Base-by-base conservation (phyloP, 352 stramenopile species). In the Pythium coloratum region DNA sequence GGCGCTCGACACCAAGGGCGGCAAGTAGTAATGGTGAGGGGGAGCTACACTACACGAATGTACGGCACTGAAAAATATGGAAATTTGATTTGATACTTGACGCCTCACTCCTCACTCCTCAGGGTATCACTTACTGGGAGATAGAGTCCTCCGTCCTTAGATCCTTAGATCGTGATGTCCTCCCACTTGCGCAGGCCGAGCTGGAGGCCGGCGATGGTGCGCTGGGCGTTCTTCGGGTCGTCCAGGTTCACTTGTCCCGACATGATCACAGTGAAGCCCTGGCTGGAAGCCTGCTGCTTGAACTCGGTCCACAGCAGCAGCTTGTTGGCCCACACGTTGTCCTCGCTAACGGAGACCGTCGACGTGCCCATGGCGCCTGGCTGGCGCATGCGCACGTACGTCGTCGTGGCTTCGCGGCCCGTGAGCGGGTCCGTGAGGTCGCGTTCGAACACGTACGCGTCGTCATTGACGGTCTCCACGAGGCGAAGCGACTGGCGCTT, bases 1-100 rank as follows among this genome's bases (percentile, higher is more conserved):
- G 38, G 81, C 88, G 14, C 62, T 82, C 6, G 72, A 88, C 32
- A 70, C 73, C 10, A 88, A 82, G 59, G 55, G 53, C 3, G 34
- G 44, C 53, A 30, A 47, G 30, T 62, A 57, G 30, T 6, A 32
- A 55, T 2, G 49, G 20, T 3, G 10, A 3, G 50, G 6, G 13
- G 50, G 28, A 18, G 8, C 6, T 5, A 74, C 30, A 16, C 28
- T 34, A 13, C 28, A 30, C 28, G 28, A 10, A 40, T 34, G 38
- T 32, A 40, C 34, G 7, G 34, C 34, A 40, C 10, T 40, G 34
- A 40, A 10, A 2, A 30, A 30, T 30, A 30, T 30, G 28, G 28
- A 30, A 30, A 30, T 30, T 30, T 30, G 28, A 30, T 30, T 4
- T 30, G 28, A 1, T 30, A 30, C 28, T 30, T 30, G 28, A 30